A percentile compares a stretch with the other conserved stretches of the same genome.
These are phyloP conservation scores for Colletotrichum euphorbiae DNA, from an alignment of 2,329 filamentous ascomycete species.

Conservation along the genomic window DNA sequence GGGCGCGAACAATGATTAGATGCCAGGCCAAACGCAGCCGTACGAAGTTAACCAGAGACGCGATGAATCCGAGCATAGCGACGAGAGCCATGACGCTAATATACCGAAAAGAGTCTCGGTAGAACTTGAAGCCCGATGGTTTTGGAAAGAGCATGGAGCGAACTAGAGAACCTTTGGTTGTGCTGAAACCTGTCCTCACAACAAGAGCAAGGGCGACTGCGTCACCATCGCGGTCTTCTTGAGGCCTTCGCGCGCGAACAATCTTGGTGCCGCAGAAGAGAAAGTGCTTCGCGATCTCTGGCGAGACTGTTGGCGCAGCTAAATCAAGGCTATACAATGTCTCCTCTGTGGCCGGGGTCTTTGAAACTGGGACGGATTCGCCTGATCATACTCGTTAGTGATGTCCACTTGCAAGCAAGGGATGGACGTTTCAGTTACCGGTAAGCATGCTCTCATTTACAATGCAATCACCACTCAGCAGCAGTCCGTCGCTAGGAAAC, in stretches of 20 bases:
- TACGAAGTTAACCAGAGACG: slow-evolving; percentile 93
- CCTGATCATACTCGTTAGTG: slow-evolving; percentile 55
- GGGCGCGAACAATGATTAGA: slow-evolving; percentile 88
- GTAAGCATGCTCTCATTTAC: slow-evolving; percentile 99
- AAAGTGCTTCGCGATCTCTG: slow-evolving; percentile 88
- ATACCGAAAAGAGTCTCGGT: slow-evolving; percentile 96
- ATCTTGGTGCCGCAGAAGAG: slow-evolving; percentile 97
- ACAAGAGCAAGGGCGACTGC: slow-evolving; percentile 93
- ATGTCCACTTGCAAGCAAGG: background rate
- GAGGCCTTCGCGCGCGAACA: slow-evolving; percentile 87
- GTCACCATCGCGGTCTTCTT: slow-evolving; percentile 87
- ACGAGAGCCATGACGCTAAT: slow-evolving; percentile 96
- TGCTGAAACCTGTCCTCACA: slow-evolving; percentile 95
- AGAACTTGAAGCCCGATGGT: slow-evolving; percentile 98
- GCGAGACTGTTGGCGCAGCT: slow-evolving; percentile 82
- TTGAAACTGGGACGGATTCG: slow-evolving; percentile 97
- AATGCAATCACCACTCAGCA: slow-evolving; percentile 95
- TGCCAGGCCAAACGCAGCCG: slow-evolving; percentile 87
- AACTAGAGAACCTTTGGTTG: slow-evolving; percentile 94
- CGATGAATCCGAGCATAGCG: slow-evolving; percentile 86
- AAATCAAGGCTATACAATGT: slow-evolving; percentile 82
- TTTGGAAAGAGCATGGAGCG: slow-evolving; percentile 99
- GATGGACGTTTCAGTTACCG: slow-evolving; percentile 44
- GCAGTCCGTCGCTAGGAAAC: slow-evolving; percentile 90
- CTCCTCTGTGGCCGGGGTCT: slow-evolving; percentile 84